Evolutionary conservation across 2,329 filamentous ascomycete genomes (phyloP).

Genomic region (Pseudocercospora fuligena): DNA sequence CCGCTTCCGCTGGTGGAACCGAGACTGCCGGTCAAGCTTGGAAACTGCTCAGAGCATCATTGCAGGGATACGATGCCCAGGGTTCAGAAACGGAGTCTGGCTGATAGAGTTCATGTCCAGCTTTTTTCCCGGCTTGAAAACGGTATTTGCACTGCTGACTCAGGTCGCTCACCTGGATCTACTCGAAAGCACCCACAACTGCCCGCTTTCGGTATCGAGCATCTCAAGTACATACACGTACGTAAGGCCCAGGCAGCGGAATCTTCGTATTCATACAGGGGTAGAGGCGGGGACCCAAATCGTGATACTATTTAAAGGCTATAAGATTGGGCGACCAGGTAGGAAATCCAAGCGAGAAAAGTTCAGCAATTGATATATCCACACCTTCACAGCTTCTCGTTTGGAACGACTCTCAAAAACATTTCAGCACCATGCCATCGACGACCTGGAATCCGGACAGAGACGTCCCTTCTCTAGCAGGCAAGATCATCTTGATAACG

Average conservation of each 20-base stretch:
- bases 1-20: too few species aligned
- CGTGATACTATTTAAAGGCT: neutral
- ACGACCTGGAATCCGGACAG: neutral
- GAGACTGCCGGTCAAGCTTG: neutral
- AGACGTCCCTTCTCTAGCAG: slow-evolving; percentile 45
- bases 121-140: neutral
- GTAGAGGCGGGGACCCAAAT: neutral
- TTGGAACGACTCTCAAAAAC: too few species aligned
- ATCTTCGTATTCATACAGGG: neutral
- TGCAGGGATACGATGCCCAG: neutral
- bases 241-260: neutral
- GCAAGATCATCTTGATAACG: slow-evolving; percentile 52
- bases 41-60: neutral
- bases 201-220: neutral
- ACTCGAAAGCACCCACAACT: neutral
- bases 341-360: neutral
- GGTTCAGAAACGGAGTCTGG: neutral
- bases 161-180: neutral
- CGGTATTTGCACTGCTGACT: neutral
- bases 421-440: neutral
- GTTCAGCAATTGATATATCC: neutral
- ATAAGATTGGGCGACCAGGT: slow-evolving; percentile 3
- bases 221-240: neutral
- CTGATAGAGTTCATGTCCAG: neutral
- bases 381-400: neutral